phyloP scores from a whole-genome alignment of 2,329 filamentous ascomycete genomes.

The Claviceps digitariae region DNA sequence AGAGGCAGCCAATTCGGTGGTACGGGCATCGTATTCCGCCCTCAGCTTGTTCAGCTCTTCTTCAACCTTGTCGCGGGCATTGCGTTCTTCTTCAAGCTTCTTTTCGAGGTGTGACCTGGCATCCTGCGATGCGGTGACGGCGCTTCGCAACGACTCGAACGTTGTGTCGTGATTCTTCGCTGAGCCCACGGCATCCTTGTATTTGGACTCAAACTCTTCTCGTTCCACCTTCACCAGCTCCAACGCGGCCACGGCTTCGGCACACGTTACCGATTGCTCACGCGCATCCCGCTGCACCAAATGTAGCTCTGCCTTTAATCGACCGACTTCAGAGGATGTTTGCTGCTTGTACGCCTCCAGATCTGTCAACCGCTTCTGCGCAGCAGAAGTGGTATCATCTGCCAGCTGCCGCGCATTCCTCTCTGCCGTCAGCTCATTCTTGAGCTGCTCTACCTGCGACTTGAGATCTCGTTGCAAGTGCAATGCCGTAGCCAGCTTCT shows the following conservation, averaged over 20 bases:
- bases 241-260: constrained; percentile 62
- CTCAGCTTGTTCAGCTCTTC: constrained; percentile 62
- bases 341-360: constrained; percentile 75
- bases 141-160: constrained; percentile 62
- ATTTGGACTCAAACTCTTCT: constrained; percentile 56
- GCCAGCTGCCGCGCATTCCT: constrained; percentile 68
- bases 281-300: constrained; percentile 62
- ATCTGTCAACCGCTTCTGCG: constrained; percentile 71
- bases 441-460: constrained; percentile 55
- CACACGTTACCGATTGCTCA: constrained; percentile 64
- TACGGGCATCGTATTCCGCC: constrained; percentile 69
- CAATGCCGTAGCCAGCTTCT: constrained; percentile 70
- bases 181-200: constrained; percentile 52
- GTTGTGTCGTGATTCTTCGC: constrained; percentile 57
- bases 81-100: constrained; percentile 71
- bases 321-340: constrained; percentile 73
- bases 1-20: constrained; percentile 60
- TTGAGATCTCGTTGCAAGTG: constrained; percentile 71
- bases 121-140: constrained; percentile 64
- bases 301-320: constrained; percentile 73
- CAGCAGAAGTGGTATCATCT: constrained; percentile 73
- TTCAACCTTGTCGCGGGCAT: constrained; percentile 62
- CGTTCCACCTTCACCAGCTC: constrained; percentile 79
- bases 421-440: constrained; percentile 65
- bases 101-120: constrained; percentile 65